Conservation (phyloP, 345 rosid genomes). For the Theobroma cacao region DNA sequence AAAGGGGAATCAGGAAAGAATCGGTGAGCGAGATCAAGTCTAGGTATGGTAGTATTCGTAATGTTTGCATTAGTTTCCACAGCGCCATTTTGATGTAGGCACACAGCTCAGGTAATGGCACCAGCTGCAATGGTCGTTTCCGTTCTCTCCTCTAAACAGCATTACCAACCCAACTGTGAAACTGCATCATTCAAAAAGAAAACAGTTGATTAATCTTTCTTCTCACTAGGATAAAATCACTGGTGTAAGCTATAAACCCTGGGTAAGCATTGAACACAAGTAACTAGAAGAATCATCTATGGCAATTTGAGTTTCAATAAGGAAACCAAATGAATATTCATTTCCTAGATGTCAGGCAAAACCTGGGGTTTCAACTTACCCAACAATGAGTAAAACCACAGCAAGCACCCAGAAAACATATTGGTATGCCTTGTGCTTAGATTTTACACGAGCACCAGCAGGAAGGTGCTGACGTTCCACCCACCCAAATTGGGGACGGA, state of each 20-base stretch:
- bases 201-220: neutral
- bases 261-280: neutral
- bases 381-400: conserved; percentile 45
- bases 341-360: neutral
- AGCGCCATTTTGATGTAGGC: conserved; percentile 84
- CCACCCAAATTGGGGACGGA: conserved; percentile 87
- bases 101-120: conserved; percentile 93
- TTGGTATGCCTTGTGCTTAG: conserved; percentile 77
- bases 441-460: conserved; percentile 46
- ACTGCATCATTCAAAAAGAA: conserved; percentile 33
- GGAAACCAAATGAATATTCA: neutral
- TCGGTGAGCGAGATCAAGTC: neutral
- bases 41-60: neutral
- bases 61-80: conserved; percentile 33
- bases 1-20: neutral
- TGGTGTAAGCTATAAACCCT: neutral
- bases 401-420: conserved; percentile 51
- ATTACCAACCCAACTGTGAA: conserved; percentile 63
- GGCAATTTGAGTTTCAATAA: neutral
- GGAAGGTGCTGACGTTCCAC: conserved; percentile 43
- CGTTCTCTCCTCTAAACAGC: conserved; percentile 85
- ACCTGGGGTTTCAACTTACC: conserved; percentile 39
- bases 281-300: neutral
- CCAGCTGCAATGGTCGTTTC: conserved; percentile 91
- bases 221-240: neutral